Conservation (phyloP, 768 basidiomycete species). For the Tylopilus subfusipes region DNA sequence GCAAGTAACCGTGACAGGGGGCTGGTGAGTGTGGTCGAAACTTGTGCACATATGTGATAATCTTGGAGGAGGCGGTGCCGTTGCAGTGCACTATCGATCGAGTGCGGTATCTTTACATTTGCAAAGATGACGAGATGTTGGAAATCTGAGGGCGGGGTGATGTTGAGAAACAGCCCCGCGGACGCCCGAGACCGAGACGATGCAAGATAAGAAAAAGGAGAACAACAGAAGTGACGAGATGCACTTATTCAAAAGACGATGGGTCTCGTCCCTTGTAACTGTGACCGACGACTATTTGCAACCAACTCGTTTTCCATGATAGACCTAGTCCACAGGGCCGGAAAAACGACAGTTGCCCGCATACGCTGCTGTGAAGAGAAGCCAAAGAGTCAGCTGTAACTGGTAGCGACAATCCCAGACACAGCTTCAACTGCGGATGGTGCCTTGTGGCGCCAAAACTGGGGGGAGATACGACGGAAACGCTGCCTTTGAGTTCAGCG, state of each 20-base stretch:
- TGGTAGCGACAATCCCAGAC: background rate
- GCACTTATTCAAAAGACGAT: background rate
- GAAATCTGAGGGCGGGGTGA: background rate
- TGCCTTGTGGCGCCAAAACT: slow-evolving; percentile 2
- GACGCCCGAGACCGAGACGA: background rate
- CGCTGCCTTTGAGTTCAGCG: background rate
- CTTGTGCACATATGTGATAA: background rate
- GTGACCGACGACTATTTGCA: background rate
- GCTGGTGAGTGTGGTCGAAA: background rate
- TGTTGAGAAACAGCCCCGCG: background rate
- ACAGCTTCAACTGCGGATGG: background rate
- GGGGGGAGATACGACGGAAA: background rate
- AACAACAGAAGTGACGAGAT: background rate
- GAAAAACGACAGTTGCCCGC: background rate
- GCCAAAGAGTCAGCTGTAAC: background rate
- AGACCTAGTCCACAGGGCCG: background rate
- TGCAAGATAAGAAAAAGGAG: background rate
- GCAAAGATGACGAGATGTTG: slow-evolving; percentile 8
- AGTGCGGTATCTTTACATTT: background rate
- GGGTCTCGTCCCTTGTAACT: background rate
- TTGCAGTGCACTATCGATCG: slow-evolving; percentile 7
- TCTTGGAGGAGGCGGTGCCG: slow-evolving; percentile 12
- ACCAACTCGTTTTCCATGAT: background rate
- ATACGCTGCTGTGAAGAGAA: background rate
- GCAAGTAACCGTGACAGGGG: background rate